Evolutionary conservation across 768 basidiomycete genomes (phyloP).

Genomic region (Hemileccinum impolitum): DNA sequence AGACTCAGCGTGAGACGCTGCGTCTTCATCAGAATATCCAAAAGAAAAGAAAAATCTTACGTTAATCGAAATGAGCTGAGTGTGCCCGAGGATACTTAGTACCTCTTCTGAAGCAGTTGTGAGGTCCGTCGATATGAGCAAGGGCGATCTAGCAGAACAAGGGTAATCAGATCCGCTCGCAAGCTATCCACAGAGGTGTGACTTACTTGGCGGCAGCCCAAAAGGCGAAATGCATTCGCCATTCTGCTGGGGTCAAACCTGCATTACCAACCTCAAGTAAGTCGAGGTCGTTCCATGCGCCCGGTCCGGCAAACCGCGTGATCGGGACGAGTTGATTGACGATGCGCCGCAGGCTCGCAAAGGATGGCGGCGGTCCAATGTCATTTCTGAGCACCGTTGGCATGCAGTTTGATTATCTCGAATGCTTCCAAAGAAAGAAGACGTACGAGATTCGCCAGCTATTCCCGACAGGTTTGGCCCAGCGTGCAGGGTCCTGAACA

Average conservation of each 20-base stretch:
- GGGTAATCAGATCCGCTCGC: background rate
- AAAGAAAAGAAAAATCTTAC: background rate
- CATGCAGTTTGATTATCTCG: background rate
- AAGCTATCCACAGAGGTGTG: background rate
- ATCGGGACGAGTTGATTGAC: conserved; percentile 38
- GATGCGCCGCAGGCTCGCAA: conserved; percentile 12
- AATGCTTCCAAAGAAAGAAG: background rate
- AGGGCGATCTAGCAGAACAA: conserved; percentile 7
- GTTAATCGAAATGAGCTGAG: conserved; percentile 6
- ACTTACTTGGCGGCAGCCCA: conserved; percentile 14
- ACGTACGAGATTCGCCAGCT: conserved; percentile 49
- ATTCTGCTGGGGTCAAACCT: conserved; percentile 33
- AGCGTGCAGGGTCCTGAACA: conserved; percentile 51
- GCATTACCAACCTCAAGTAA: conserved; percentile 51
- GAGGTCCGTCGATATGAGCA: conserved; percentile 11
- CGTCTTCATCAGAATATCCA: background rate
- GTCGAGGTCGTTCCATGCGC: conserved; percentile 50
- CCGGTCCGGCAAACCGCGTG: conserved; percentile 45
- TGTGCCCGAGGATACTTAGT: conserved; percentile 6
- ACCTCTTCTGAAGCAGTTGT: background rate
- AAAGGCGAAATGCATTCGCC: conserved; percentile 10
- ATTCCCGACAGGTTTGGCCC: conserved; percentile 43
- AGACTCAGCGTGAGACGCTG: background rate
- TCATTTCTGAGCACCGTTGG: conserved; percentile 1
- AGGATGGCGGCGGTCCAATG: conserved; percentile 10